Evolutionary conservation across 148 eudicot species (phyloP).

Genomic region (Spergularia bocconei): DNA sequence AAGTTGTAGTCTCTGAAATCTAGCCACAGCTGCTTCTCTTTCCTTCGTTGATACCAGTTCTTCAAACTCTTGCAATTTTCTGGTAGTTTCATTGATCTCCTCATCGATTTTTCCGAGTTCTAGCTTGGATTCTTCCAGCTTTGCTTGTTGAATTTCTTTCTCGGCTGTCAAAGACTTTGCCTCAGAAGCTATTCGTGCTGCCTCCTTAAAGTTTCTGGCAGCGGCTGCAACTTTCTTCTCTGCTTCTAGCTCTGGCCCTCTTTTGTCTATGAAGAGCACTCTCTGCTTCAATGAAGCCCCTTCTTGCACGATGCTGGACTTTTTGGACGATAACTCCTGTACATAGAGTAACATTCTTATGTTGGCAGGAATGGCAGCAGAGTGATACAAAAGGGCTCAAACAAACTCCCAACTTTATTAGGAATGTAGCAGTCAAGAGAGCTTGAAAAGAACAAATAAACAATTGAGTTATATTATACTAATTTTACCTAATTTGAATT

Average conservation of each 20-base stretch:
- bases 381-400: neutral
- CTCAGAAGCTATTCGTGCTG: constrained; percentile 71
- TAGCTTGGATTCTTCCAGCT: constrained; percentile 33
- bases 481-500: too few relatives aligned
- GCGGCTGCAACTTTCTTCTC: constrained; percentile 81
- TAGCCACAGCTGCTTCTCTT: constrained; percentile 54
- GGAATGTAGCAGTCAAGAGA: neutral
- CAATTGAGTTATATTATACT: too few relatives aligned
- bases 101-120: constrained; percentile 48
- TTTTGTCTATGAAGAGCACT: constrained; percentile 58
- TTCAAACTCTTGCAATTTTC: constrained; percentile 50
- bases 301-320: constrained; percentile 61
- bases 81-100: constrained; percentile 40
- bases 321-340: constrained; percentile 63
- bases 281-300: constrained; percentile 55
- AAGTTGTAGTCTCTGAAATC: constrained; percentile 55
- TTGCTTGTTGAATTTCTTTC: constrained; percentile 43
- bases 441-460: neutral
- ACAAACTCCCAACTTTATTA: neutral
- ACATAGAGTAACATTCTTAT: constrained; percentile 6
- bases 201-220: constrained; percentile 76
- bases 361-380: neutral
- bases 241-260: constrained; percentile 73
- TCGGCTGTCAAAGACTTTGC: constrained; percentile 57
- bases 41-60: constrained; percentile 46